phyloP scores from a whole-genome alignment of 176 grass and related monocot species.

The Echinochloa phyllopogon region DNA sequence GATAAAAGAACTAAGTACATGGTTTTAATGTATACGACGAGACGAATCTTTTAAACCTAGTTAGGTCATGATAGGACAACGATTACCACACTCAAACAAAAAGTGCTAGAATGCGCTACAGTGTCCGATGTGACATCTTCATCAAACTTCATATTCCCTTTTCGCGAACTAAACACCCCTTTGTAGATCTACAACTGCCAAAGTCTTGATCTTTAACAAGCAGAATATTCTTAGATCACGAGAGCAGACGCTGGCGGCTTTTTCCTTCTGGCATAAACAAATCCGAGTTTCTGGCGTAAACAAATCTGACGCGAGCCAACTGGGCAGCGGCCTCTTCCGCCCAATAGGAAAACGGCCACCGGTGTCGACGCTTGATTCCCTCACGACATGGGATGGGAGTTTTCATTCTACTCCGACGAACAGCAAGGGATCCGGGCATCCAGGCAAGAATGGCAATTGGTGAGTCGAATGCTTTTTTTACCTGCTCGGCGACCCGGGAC shows the following conservation, averaged over 20 bases:
- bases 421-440: not conserved
- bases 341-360: conserved; percentile 1
- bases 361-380: not conserved
- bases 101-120: no score
- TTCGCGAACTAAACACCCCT: no score
- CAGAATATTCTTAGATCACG: not conserved
- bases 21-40: no score
- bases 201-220: not conserved
- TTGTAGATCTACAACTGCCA: not conserved
- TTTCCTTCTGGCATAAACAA: not conserved
- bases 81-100: no score
- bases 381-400: no score
- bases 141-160: no score
- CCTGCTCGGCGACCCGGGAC: conserved; percentile 70
- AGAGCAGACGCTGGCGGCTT: not conserved
- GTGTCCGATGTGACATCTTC: no score
- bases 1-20: no score
- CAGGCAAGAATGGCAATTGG: no score
- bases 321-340: not conserved
- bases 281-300: no score
- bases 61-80: no score
- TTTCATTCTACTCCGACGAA: conserved; percentile 4
- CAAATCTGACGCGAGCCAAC: not conserved
- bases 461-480: not conserved
- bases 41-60: no score